Evolutionary conservation across 2,329 filamentous ascomycete species (phyloP), one percentile per base, ranked within the genome.

Genomic region (Ascosphaera apis): DNA sequence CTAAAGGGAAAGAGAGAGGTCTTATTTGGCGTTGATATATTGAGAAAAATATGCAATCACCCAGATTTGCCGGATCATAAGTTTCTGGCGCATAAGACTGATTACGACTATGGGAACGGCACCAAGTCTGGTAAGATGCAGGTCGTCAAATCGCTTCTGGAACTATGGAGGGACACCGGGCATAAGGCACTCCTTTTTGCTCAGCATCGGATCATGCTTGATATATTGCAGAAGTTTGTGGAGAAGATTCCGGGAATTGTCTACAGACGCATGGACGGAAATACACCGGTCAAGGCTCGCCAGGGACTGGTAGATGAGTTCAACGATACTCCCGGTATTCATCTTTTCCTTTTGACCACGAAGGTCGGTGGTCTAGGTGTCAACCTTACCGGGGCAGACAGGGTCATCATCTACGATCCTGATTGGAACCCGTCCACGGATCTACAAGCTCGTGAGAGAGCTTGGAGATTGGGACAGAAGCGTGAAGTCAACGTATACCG

Each of bases 391-490:
- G 88, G 88, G 5, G 88, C 88, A 3, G 81, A 92, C 50, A 73
- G 88, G 23, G 86, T 98, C 43, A 92, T 98, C 49, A 95, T 98
- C 37, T 98, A 88, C 49, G 91, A 98, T 48, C 91, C 88, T 0
- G 88, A 98, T 51, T 98, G 88, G 88, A 95, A 95, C 47, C 88
- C 86, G 2, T 93, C 86, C 0, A 95, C 86, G 0, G 88, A 98
- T 49, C 65, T 93, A 17, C 88, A 98, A 57, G 88, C 88, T 12
- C 75, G 88, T 34, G 88, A 98, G 55, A 71, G 88, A 48, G 88
- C 91, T 4, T 98, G 88, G 88, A 73, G 88, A 39, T 61, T 98
- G 2, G 88, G 88, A 0, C 88, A 98, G 57, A 93, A 91, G 54
- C 76, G 78, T 37, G 82, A 92, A 34, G 88, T 98, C 18, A 84